phyloP scores from a whole-genome alignment of 2,329 filamentous ascomycete species.

The Verticillium klebahnii region DNA sequence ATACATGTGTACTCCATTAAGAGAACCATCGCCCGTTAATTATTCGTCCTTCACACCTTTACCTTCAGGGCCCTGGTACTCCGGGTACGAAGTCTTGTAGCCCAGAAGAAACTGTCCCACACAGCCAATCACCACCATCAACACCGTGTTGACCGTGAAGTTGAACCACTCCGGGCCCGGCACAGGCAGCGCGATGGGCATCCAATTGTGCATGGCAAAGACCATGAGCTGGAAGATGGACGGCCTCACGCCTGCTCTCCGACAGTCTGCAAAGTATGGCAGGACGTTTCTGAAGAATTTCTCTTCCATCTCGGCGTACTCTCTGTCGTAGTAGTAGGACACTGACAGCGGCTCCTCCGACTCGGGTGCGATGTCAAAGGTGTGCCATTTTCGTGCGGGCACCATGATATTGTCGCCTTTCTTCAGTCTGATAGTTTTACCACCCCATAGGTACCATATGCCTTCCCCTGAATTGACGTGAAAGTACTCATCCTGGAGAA shows the following conservation, averaged over 20 bases:
- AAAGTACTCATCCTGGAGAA: slow-evolving; percentile 16
- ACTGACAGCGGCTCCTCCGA: slow-evolving; percentile 4
- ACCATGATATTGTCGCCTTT: slow-evolving; percentile 3
- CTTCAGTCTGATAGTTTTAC: slow-evolving; percentile 7
- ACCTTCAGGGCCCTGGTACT: slow-evolving; percentile 6
- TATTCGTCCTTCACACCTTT: not conserved
- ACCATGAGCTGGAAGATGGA: slow-evolving; percentile 17
- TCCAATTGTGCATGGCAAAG: slow-evolving; percentile 12
- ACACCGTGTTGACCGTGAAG: slow-evolving; percentile 5
- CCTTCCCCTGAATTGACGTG: slow-evolving; percentile 11
- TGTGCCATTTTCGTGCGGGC: slow-evolving; percentile 9
- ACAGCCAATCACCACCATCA: slow-evolving; percentile 6
- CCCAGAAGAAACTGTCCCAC: slow-evolving; percentile 8
- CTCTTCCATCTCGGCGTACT: slow-evolving; percentile 14
- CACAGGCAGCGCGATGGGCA: slow-evolving; percentile 8
- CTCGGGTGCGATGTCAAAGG: slow-evolving; percentile 11
- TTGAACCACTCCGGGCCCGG: slow-evolving; percentile 5
- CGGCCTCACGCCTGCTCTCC: slow-evolving; percentile 6
- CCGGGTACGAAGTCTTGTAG: slow-evolving; percentile 8
- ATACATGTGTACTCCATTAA: no score
- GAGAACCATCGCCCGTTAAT: no score
- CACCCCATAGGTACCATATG: slow-evolving; percentile 13
- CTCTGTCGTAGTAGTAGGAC: slow-evolving; percentile 8
- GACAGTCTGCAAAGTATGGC: slow-evolving; percentile 16
- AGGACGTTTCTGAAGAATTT: slow-evolving; percentile 17